Evolutionary conservation across 2,329 filamentous ascomycete species (phyloP).

Genomic region (Aspergillus alliaceus): DNA sequence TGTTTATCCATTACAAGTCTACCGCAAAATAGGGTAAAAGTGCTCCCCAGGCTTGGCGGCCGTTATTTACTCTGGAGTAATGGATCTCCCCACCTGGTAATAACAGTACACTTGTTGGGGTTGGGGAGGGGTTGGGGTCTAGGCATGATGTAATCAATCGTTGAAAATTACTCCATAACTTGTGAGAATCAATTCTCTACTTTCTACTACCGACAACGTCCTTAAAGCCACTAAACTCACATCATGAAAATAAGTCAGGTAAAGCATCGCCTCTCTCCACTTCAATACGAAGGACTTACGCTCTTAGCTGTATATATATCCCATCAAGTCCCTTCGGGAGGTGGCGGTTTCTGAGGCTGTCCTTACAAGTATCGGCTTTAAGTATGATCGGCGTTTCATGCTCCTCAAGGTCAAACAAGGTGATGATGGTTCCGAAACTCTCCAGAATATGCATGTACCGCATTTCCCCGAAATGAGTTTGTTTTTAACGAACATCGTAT

Average conservation of each 20-base stretch:
- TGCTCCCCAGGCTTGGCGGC: neutral
- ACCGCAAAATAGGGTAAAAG: too few species aligned
- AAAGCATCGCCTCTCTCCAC: slow-evolving; percentile 23
- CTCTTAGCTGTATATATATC: slow-evolving; percentile 66
- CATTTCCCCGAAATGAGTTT: slow-evolving; percentile 61
- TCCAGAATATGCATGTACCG: slow-evolving; percentile 62
- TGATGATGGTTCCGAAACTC: slow-evolving; percentile 17
- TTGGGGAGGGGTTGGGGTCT: too few species aligned
- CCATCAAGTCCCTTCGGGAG: slow-evolving; percentile 70
- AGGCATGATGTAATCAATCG: too few species aligned
- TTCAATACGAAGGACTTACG: neutral
- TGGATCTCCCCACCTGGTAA: too few species aligned
- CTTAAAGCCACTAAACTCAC: too few species aligned
- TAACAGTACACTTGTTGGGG: too few species aligned
- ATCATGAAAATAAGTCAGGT: slow-evolving; percentile 43
- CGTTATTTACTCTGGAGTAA: neutral
- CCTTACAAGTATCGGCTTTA: slow-evolving; percentile 63
- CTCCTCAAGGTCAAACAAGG: slow-evolving; percentile 54
- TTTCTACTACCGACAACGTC: too few species aligned
- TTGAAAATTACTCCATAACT: too few species aligned
- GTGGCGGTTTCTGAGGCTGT: slow-evolving; percentile 54
- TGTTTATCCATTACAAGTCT: too few species aligned
- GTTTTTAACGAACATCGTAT: slow-evolving; percentile 60
- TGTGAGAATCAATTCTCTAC: too few species aligned
- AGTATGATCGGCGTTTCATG: slow-evolving; percentile 70